Evolutionary conservation across 1,284 basidiomycete species (phyloP).

Genomic region (Rhodofomes roseus): DNA sequence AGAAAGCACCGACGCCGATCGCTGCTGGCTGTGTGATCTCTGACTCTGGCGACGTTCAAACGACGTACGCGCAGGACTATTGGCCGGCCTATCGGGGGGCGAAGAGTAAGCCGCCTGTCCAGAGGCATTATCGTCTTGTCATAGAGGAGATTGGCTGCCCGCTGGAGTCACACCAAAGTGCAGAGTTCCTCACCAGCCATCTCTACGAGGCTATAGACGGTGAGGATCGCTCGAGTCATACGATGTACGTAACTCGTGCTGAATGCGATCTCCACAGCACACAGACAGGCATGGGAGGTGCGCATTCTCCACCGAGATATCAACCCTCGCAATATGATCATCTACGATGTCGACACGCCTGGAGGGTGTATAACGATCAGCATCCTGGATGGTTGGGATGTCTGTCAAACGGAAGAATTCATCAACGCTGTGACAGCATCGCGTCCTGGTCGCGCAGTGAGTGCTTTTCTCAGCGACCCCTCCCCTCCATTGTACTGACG

Average conservation of each 20-base stretch:
- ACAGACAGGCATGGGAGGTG: not conserved
- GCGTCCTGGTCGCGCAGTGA: not conserved
- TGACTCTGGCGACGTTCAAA: not conserved
- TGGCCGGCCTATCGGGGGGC: not conserved
- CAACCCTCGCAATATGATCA: constrained; percentile 4
- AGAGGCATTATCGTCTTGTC: constrained; percentile 4
- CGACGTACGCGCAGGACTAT: not conserved
- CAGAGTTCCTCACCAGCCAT: not conserved
- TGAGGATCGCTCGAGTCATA: not conserved
- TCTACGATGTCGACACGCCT: too few relatives aligned
- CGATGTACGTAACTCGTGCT: not conserved
- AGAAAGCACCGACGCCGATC: constrained; percentile 1
- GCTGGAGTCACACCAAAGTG: constrained; percentile 1
- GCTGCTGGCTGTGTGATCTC: not conserved
- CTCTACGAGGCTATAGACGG: constrained; percentile 3
- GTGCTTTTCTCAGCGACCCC: not conserved
- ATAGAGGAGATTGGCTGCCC: constrained; percentile 6
- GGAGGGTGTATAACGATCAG: too few relatives aligned
- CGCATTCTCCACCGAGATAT: constrained; percentile 4
- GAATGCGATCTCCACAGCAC: not conserved
- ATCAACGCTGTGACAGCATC: not conserved
- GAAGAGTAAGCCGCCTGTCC: not conserved
- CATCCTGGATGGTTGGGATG: constrained; percentile 4
- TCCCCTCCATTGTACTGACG: not conserved
- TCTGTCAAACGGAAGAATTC: not conserved